phyloP scores from a whole-genome alignment of 139 green algal genomes.

The Volvox africanus region DNA sequence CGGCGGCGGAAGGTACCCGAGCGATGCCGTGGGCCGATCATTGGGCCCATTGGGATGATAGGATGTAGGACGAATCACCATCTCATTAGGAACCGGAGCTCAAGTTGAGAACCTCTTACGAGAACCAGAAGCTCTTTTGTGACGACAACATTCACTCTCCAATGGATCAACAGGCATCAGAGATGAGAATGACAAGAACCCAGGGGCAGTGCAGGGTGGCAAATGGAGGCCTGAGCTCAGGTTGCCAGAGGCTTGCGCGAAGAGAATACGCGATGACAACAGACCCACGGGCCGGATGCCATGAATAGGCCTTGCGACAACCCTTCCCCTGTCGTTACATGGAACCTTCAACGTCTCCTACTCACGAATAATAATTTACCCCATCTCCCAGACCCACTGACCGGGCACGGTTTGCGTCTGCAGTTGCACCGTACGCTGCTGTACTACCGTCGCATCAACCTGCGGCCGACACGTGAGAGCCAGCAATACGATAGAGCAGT shows the following conservation, averaged over 20 bases:
- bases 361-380: not conserved
- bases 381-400: not conserved
- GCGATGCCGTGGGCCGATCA: not conserved
- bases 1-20: too few species aligned
- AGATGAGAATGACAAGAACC: too few species aligned
- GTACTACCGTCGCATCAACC: conserved; percentile 13
- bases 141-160: too few species aligned
- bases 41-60: not conserved
- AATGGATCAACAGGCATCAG: too few species aligned
- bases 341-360: not conserved
- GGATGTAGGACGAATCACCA: not conserved
- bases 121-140: not conserved
- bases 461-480: not conserved
- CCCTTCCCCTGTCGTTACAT: not conserved
- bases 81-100: not conserved
- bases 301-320: not conserved
- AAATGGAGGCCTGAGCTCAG: too few species aligned
- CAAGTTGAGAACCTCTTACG: not conserved
- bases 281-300: not conserved
- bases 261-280: not conserved
- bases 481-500: not conserved
- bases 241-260: too few species aligned
- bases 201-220: too few species aligned
- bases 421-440: conserved; percentile 9
- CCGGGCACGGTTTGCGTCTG: conserved; percentile 9